phyloP scores from a whole-genome alignment of 2,329 filamentous ascomycete species.

The Alternaria burnsii region DNA sequence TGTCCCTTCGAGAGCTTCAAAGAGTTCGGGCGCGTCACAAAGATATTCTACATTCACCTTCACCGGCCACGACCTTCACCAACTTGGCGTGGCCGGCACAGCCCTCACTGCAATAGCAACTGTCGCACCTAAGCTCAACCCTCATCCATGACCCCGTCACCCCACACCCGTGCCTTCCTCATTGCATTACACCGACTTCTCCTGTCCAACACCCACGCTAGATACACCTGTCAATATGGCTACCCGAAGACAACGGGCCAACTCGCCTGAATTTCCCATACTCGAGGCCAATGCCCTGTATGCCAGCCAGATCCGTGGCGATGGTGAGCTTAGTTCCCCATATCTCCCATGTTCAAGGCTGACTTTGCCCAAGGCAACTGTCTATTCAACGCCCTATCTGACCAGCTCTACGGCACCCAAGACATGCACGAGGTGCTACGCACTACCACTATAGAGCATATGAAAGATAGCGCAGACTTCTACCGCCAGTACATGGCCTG shows the following conservation, averaged over 20 bases:
- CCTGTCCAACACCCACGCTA: constrained; percentile 41
- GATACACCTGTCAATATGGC: constrained; percentile 43
- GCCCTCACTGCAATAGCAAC: constrained; percentile 17
- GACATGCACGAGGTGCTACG: constrained; percentile 67
- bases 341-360: constrained; percentile 24
- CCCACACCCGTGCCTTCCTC: constrained; percentile 37
- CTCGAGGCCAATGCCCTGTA: constrained; percentile 67
- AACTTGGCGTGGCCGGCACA: constrained; percentile 36
- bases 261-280: constrained; percentile 61
- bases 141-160: constrained; percentile 40
- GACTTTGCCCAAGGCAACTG: constrained; percentile 66
- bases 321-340: constrained; percentile 61
- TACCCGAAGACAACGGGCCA: constrained; percentile 40
- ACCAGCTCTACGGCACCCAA: constrained; percentile 71
- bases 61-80: constrained; percentile 36
- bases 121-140: constrained; percentile 14
- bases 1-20: constrained; percentile 37
- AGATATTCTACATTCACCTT: constrained; percentile 34
- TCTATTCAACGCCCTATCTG: constrained; percentile 72
- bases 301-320: constrained; percentile 66
- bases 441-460: constrained; percentile 66
- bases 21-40: constrained; percentile 35
- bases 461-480: constrained; percentile 66
- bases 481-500: constrained; percentile 72
- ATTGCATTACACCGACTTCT: constrained; percentile 38